Percentiles rank a stretch among this genome's conserved stretches.
Evolutionary conservation across 208 protist species (phyloP).

Genomic region (Acanthamoeba triangularis): DNA sequence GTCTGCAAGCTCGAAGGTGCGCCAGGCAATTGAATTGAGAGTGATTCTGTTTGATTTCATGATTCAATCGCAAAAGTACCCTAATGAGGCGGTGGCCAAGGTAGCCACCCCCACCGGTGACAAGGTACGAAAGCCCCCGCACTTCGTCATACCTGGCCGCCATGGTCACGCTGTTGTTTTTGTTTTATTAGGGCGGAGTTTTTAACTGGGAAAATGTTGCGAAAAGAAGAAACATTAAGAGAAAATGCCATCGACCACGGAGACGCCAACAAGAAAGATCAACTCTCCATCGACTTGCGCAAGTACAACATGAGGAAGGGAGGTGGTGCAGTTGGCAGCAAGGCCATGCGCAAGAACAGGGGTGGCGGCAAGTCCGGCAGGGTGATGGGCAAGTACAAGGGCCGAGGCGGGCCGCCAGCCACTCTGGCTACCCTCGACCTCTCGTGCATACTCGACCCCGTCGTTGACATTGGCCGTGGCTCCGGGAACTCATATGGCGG

Average conservation of each 20-base stretch:
- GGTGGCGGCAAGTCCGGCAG: not conserved
- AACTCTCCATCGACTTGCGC: too few species aligned
- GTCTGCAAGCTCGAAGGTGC: not conserved
- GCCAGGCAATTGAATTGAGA: not conserved
- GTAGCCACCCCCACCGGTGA: conserved; percentile 83
- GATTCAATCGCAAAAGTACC: not conserved
- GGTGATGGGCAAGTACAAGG: not conserved
- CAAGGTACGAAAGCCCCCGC: conserved; percentile 46
- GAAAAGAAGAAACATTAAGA: not conserved
- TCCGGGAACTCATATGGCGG: not conserved
- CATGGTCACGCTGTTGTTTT: not conserved
- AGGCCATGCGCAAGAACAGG: not conserved
- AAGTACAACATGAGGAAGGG: not conserved
- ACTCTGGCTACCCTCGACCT: not conserved
- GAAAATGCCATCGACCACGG: not conserved
- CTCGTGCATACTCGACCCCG: conserved; percentile 8
- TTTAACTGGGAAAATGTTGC: not conserved
- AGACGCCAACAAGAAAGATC: too few species aligned
- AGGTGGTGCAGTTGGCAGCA: not conserved
- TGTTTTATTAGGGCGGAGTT: not conserved
- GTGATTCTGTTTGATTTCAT: not conserved
- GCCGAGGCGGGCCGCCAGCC: not conserved
- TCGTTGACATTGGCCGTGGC: not conserved
- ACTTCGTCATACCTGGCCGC: not conserved
- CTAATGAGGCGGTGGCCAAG: conserved; percentile 72